Evolutionary conservation across 2,329 filamentous ascomycete genomes (phyloP).

Genomic region (Ploettnerulaceae sp.): DNA sequence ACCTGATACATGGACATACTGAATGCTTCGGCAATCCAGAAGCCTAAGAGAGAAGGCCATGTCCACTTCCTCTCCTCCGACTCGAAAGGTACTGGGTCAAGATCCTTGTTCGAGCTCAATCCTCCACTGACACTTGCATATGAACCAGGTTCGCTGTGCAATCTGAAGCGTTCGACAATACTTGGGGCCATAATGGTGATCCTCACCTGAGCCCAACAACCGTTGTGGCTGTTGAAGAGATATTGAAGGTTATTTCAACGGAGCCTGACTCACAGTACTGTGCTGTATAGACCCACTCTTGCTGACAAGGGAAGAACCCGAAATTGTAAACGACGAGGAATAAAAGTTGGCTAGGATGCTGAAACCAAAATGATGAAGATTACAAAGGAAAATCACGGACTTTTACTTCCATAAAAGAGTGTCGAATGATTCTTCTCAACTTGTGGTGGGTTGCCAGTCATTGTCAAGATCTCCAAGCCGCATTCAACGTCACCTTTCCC

Average conservation of each 20-base stretch:
- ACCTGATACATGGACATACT: slow-evolving; percentile 29
- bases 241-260: not conserved
- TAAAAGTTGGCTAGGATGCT: too few species aligned
- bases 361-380: not conserved
- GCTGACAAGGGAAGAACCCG: not conserved
- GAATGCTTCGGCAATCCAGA: slow-evolving; percentile 31
- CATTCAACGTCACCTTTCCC: not conserved
- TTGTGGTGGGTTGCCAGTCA: not conserved
- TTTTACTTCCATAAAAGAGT: not conserved
- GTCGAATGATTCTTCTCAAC: not conserved
- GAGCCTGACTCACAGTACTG: not conserved
- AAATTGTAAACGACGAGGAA: not conserved
- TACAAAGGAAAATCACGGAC: not conserved
- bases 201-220: not conserved
- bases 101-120: slow-evolving; percentile 22
- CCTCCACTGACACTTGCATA: slow-evolving; percentile 16
- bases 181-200: slow-evolving; percentile 12
- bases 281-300: slow-evolving; percentile 5
- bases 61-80: slow-evolving; percentile 25
- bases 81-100: slow-evolving; percentile 26
- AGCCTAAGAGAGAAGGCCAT: slow-evolving; percentile 24
- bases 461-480: not conserved
- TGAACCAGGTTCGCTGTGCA: slow-evolving; percentile 18
- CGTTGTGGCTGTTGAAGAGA: not conserved
- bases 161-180: slow-evolving; percentile 16